A percentile compares a stretch with the other conserved stretches of the same genome.
phyloP scores from a whole-genome alignment of 2,329 filamentous ascomycete genomes.

The Grosmannia serpens region DNA sequence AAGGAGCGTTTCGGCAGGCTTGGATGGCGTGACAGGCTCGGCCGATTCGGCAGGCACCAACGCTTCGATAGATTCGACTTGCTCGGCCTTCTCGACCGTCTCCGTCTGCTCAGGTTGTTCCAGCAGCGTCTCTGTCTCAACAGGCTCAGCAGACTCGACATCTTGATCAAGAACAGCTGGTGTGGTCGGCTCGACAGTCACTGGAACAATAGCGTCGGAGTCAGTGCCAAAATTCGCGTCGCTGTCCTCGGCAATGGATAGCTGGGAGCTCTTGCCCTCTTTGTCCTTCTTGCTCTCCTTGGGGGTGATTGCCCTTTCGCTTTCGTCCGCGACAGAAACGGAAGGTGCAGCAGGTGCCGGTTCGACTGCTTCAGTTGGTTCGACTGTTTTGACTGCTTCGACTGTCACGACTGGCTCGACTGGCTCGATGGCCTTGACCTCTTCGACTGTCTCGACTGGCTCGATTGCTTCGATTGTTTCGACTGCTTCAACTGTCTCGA shows the following conservation, averaged over 20 bases:
- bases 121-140: not conserved
- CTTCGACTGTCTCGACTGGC: not conserved
- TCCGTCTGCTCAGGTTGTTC: not conserved
- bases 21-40: not conserved
- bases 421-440: not conserved
- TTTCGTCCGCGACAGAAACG: not conserved
- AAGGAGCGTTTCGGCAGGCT: not conserved
- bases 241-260: not conserved
- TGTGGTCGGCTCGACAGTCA: not conserved
- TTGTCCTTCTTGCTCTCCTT: conserved; percentile 1
- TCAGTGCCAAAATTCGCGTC: not conserved
- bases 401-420: not conserved
- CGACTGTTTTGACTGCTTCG: not conserved
- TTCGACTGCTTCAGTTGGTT: conserved; percentile 7
- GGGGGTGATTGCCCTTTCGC: not conserved
- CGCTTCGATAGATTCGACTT: not conserved
- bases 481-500: not conserved
- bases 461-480: not conserved
- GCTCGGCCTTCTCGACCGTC: conserved; percentile 8
- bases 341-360: not conserved
- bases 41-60: not conserved
- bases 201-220: not conserved
- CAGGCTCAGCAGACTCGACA: not conserved
- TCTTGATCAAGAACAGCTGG: too few species aligned
- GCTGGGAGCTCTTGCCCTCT: not conserved